Evolutionary conservation across 148 eudicot species (phyloP), one percentile per base, ranked within the genome.

Genomic region (Amaranthus hypochondriacus): DNA sequence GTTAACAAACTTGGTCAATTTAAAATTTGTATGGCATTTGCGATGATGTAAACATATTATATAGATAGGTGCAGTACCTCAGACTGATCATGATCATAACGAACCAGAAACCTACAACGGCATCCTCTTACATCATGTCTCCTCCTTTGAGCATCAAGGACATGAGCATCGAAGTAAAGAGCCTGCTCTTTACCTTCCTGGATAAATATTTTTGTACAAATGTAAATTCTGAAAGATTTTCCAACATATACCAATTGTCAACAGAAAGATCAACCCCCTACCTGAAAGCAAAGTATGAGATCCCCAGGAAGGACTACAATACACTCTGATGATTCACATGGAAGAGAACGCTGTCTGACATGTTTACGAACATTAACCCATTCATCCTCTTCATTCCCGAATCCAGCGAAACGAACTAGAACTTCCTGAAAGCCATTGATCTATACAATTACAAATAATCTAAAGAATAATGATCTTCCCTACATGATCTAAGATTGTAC

Each of bases 111-210:
- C 81, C 98, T 87, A 83, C 98, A 95, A 56, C 98, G 97, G 56
- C 99, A 95, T 65, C 99, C 99, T 79, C 99, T 92, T 66, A 92
- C 82, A 77, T 95, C 99, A 80, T 95, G 99, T 74, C 97, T 86
- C 75, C 97, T 84, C 81, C 99, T 86, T 81, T 95, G 97, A 76
- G 97, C 89, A 81, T 95, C 97, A 52, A 95, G 87, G 71, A 95
- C 91, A 76, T 90, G 99, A 39, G 99, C 99, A 82, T 95, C 99
- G 83, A 84, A 95, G 81, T 95, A 95, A 49, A 95, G 94, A 79
- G 99, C 99, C 76, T 95, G 99, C 78, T 95, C 99, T 84, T 95
- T 95, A 51, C 97, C 99, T 89, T 95, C 99, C 99, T 95, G 85
- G 7, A 59, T 72, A 61, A 28, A 28, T 28, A 0, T 28, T 28